Base-by-base conservation (phyloP, 202 grass and related monocot species). In the Panicum hallii region DNA sequence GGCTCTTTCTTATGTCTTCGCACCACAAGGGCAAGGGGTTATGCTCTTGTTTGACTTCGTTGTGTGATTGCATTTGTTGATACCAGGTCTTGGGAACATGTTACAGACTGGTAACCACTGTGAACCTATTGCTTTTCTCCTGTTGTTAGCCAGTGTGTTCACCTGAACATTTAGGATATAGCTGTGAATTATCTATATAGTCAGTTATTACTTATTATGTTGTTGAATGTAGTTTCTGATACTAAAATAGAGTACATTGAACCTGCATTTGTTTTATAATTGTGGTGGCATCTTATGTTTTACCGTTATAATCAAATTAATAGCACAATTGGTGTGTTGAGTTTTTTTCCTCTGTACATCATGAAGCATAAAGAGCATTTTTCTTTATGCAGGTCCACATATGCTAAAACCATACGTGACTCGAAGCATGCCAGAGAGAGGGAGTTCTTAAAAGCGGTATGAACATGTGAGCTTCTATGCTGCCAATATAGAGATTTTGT, bases 391-490 rank as follows among this genome's bases (percentile, higher is more conserved):
- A 99, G 97, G 70, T 99, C 97, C 64, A 99, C 97, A 45, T 99
- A 99, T 81, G 97, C 93, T 85, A 96, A 94, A 89, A 96, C 97
- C 83, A 86, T 94, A 83, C 89, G 93, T 43, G 91, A 99, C 85
- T 99, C 91, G 20, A 94, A 91, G 90, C 93, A 94, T 89, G 88
- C 88, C 16, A 85, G 97, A 63, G 91, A 94, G 74, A 94, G 93
- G 69, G 97, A 99, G 79, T 99, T 99, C 52, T 87, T 99, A 76
- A 94, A 88, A 89, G 97, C 90, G 14, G 97, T 99, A 96, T 82
- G 78, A 36, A 69, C 49, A 79, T 14, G 2, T 84, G 48, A 65
- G 64, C 34, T 66, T 84, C 1, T 4, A 28, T 71, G 40, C 50
- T 38, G 9, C 12, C 5, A 30, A 3, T 73, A n/a, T 42, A 78